These are phyloP conservation scores for Phytophthora cryptogea DNA, from an alignment of 352 stramenopile genomes.

Conservation along the genomic window DNA sequence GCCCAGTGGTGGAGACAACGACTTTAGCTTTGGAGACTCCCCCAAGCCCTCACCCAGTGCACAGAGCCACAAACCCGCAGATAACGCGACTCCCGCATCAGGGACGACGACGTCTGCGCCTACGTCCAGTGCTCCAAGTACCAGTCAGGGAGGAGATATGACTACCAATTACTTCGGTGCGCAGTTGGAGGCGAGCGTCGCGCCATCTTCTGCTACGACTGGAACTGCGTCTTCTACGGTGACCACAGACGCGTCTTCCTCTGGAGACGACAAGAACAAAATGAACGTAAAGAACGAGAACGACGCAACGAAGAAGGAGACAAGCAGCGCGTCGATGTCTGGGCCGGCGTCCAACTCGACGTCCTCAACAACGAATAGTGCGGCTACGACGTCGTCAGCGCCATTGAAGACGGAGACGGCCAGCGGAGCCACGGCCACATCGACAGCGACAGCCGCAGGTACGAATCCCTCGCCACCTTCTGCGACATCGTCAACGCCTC, in stretches of 20 bases:
- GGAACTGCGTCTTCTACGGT: slow-evolving; percentile 9
- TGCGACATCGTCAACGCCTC: slow-evolving; percentile 10
- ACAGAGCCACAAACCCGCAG: slow-evolving; percentile 20
- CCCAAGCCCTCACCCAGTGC: slow-evolving; percentile 52
- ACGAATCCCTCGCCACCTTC: slow-evolving; percentile 17
- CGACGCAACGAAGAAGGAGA: slow-evolving; percentile 35
- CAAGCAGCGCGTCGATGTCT: slow-evolving; percentile 5
- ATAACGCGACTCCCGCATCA: slow-evolving; percentile 5
- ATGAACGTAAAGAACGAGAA: slow-evolving; percentile 38
- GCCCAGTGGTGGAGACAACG: slow-evolving; percentile 49
- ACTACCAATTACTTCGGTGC: slow-evolving; percentile 68
- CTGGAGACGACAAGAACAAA: slow-evolving; percentile 34
- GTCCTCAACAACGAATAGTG: slow-evolving; percentile 14
- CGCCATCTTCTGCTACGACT: slow-evolving; percentile 7
- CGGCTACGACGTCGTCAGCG: slow-evolving; percentile 21
- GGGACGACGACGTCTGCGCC: slow-evolving; percentile 1
- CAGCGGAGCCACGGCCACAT: slow-evolving; percentile 17
- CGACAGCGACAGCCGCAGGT: slow-evolving; percentile 11
- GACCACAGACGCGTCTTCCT: slow-evolving; percentile 21
- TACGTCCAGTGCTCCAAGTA: slow-evolving; percentile 11
- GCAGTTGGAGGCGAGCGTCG: slow-evolving; percentile 45
- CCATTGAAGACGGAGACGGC: slow-evolving; percentile 25
- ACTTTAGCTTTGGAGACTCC: slow-evolving; percentile 84
- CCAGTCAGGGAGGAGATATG: slow-evolving; percentile 42
- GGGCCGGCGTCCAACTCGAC: slow-evolving; percentile 17